Conservation (phyloP, 441 rosid species). For the Melianthus villosus region DNA sequence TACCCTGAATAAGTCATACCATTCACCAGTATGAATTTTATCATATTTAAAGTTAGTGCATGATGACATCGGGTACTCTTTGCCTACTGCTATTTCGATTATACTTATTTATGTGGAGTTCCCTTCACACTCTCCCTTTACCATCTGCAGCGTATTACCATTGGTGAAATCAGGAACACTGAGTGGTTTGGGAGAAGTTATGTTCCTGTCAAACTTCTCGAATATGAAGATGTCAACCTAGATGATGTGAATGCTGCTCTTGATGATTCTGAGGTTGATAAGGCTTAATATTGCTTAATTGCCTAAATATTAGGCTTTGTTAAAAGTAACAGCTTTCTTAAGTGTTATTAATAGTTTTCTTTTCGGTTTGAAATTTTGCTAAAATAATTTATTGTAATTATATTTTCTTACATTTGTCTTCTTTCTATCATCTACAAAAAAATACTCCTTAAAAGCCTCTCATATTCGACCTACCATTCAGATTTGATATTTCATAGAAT, state of each 20-base stretch:
- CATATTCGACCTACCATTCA: too few species aligned
- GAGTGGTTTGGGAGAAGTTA: conserved; percentile 70
- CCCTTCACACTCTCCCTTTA: not conserved
- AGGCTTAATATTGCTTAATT: conserved; percentile 10
- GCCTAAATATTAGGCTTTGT: not conserved
- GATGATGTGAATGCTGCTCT: conserved; percentile 92
- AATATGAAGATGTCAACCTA: conserved; percentile 74
- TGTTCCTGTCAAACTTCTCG: conserved; percentile 53
- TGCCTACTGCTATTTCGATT: too few species aligned
- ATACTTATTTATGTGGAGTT: conserved; percentile 13
- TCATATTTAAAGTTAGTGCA: too few species aligned
- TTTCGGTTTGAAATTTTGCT: not conserved
- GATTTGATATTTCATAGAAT: too few species aligned
- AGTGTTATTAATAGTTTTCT: too few species aligned
- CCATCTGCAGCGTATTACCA: conserved; percentile 79
- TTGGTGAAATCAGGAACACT: conserved; percentile 58
- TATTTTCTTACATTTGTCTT: not conserved
- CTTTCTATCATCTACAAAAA: too few species aligned
- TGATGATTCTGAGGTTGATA: conserved; percentile 66
- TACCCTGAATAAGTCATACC: too few species aligned
- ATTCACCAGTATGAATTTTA: too few species aligned
- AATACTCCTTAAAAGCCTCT: too few species aligned
- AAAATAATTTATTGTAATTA: not conserved
- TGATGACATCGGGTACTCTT: too few species aligned
- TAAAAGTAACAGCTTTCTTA: not conserved